Evolutionary conservation across 352 stramenopile species (phyloP).

Genomic region (Globisporangium solare): DNA sequence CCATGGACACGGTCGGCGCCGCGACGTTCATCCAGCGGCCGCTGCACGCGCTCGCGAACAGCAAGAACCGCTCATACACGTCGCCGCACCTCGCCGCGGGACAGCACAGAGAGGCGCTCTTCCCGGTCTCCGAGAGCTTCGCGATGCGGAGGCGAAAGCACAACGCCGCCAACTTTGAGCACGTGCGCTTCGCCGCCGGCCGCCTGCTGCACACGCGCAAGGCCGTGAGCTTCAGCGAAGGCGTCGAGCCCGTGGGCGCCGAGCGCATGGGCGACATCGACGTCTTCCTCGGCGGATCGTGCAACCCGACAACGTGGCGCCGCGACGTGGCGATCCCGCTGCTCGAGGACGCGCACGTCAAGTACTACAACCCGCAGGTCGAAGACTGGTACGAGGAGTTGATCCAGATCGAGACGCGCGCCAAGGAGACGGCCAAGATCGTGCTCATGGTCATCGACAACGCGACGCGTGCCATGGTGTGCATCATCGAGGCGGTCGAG

Average conservation of each 20-base stretch:
- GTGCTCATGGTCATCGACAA: slow-evolving; percentile 85
- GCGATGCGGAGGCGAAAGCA: slow-evolving; percentile 11
- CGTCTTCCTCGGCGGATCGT: slow-evolving; percentile 83
- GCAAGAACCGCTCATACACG: slow-evolving; percentile 55
- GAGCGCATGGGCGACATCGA: slow-evolving; percentile 37
- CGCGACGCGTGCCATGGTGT: slow-evolving; percentile 75
- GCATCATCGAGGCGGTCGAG: slow-evolving; percentile 86
- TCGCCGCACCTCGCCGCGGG: slow-evolving; percentile 49
- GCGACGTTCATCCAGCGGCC: slow-evolving; percentile 20
- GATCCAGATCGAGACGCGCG: slow-evolving; percentile 70
- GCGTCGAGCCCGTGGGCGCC: slow-evolving; percentile 25
- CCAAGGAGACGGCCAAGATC: slow-evolving; percentile 80
- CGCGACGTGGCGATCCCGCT: slow-evolving; percentile 71
- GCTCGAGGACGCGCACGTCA: slow-evolving; percentile 57
- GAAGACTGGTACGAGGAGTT: slow-evolving; percentile 87
- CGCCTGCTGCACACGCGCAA: slow-evolving; percentile 27
- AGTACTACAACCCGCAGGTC: slow-evolving; percentile 88
- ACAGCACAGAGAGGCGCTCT: slow-evolving; percentile 14
- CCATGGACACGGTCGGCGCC: neutral
- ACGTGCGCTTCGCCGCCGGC: slow-evolving; percentile 11
- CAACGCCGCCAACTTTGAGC: slow-evolving; percentile 13
- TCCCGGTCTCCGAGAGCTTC: slow-evolving; percentile 15
- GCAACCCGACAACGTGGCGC: slow-evolving; percentile 88
- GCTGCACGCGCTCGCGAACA: slow-evolving; percentile 33
- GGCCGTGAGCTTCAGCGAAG: slow-evolving; percentile 51